phyloP scores from a whole-genome alignment of 1,139 yeast genomes.

The Diutina rugosa region DNA sequence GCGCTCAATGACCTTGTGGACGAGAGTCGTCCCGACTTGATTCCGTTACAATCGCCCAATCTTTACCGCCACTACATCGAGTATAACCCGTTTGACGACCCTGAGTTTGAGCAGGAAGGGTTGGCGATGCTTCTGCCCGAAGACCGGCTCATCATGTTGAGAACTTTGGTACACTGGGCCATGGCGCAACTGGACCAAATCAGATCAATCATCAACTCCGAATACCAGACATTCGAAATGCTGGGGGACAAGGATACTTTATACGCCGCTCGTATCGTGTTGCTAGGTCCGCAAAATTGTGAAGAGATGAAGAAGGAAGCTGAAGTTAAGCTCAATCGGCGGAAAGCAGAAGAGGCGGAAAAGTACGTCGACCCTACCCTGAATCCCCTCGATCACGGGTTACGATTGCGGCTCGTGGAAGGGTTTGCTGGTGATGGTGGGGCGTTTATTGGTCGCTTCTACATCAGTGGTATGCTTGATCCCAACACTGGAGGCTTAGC shows the following conservation, averaged over 20 bases:
- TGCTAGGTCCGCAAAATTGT: not conserved
- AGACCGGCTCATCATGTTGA: slow-evolving; percentile 1
- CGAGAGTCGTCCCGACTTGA: not conserved
- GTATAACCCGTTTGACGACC: not conserved
- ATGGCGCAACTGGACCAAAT: slow-evolving; percentile 2
- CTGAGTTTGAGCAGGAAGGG: not conserved
- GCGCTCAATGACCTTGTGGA: not conserved
- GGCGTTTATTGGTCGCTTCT: not conserved
- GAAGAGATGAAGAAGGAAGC: not conserved
- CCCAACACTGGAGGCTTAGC: not conserved
- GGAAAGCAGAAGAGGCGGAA: slow-evolving; percentile 1
- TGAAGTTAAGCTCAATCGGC: not conserved
- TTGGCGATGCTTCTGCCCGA: not conserved
- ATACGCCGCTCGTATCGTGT: not conserved
- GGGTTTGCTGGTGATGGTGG: slow-evolving; percentile 1
- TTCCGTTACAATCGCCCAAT: not conserved
- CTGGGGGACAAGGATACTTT: slow-evolving; percentile 1
- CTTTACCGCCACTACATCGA: not conserved
- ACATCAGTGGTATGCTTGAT: not conserved
- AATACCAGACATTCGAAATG: not conserved
- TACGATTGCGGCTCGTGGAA: not conserved
- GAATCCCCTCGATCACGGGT: slow-evolving; percentile 1
- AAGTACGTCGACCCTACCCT: not conserved
- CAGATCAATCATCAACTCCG: not conserved
- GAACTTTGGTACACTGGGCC: slow-evolving; percentile 1